Conservation (phyloP, 495 filamentous ascomycete genomes). For the Viridothelium virens region DNA sequence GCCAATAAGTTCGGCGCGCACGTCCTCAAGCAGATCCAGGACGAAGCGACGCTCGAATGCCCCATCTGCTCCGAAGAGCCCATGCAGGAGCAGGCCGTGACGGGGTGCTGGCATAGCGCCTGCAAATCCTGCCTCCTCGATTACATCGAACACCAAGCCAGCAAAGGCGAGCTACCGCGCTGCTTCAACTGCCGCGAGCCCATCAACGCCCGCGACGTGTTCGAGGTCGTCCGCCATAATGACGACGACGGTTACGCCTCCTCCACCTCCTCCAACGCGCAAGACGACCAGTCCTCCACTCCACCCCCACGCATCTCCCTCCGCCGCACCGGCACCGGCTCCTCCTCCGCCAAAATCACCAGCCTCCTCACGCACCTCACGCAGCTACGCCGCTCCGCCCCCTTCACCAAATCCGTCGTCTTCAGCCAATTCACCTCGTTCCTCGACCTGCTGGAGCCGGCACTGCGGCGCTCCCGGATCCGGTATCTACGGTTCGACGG, state of each 20-base stretch:
- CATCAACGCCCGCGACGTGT: conserved; percentile 76
- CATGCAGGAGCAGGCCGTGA: conserved; percentile 87
- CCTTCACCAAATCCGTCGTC: conserved; percentile 77
- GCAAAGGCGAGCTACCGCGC: conserved; percentile 61
- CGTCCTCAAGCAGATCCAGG: conserved; percentile 82
- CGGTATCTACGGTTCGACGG: conserved; percentile 82
- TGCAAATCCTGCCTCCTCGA: conserved; percentile 85
- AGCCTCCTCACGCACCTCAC: conserved; percentile 68
- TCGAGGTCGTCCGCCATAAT: conserved; percentile 69
- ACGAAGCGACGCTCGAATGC: conserved; percentile 80
- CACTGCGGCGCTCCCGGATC: conserved; percentile 63
- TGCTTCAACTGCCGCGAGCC: conserved; percentile 86
- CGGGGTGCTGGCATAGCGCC: conserved; percentile 92
- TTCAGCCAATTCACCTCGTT: conserved; percentile 98
- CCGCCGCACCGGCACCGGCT: conserved; percentile 66
- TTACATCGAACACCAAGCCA: conserved; percentile 78
- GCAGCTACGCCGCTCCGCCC: conserved; percentile 49
- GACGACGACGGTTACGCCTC: conserved; percentile 25
- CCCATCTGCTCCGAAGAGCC: conserved; percentile 92
- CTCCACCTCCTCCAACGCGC: conserved; percentile 26
- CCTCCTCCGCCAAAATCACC: conserved; percentile 83
- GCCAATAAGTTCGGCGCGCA: conserved; percentile 69
- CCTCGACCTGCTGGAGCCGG: conserved; percentile 78
- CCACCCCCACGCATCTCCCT: conserved; percentile 61
- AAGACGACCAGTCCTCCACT: conserved; percentile 15